phyloP scores from a whole-genome alignment of 768 basidiomycete species.

The Phanerodontia chrysosporium region DNA sequence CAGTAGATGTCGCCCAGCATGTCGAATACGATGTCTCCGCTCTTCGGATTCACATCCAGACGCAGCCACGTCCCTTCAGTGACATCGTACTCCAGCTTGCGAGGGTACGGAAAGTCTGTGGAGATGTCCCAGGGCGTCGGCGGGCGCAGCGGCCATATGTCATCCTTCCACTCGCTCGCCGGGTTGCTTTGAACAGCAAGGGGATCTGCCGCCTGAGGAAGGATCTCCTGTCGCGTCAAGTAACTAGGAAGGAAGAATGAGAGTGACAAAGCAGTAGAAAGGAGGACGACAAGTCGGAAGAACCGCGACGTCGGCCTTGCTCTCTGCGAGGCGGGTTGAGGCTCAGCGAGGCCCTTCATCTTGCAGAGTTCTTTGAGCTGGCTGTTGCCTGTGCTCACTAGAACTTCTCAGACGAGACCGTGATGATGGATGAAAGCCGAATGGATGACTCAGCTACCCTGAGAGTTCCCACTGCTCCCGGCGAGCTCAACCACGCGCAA shows the following conservation, averaged over 20 bases:
- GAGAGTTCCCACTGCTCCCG: too few relatives aligned
- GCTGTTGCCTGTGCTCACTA: too few relatives aligned
- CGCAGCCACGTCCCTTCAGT: slow-evolving; percentile 74
- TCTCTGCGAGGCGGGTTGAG: background rate
- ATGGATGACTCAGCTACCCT: background rate
- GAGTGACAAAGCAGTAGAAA: slow-evolving; percentile 1
- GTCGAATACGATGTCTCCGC: slow-evolving; percentile 71
- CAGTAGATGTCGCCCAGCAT: slow-evolving; percentile 76
- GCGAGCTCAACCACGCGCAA: too few relatives aligned
- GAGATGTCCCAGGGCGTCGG: slow-evolving; percentile 69
- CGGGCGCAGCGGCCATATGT: slow-evolving; percentile 60
- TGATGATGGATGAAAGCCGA: background rate
- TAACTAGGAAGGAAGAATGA: background rate
- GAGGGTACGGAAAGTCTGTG: slow-evolving; percentile 64
- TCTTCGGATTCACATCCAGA: slow-evolving; percentile 65
- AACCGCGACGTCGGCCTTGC: background rate
- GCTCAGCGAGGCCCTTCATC: background rate
- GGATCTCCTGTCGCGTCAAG: background rate
- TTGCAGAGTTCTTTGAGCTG: background rate
- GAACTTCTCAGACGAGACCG: background rate
- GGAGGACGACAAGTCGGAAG: background rate
- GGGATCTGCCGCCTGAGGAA: background rate
- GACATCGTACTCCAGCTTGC: slow-evolving; percentile 63
- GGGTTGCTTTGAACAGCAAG: slow-evolving; percentile 21
- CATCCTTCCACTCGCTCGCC: slow-evolving; percentile 42